phyloP scores from a whole-genome alignment of 2,329 filamentous ascomycete genomes.

The Stagonosporopsis vannaccii region DNA sequence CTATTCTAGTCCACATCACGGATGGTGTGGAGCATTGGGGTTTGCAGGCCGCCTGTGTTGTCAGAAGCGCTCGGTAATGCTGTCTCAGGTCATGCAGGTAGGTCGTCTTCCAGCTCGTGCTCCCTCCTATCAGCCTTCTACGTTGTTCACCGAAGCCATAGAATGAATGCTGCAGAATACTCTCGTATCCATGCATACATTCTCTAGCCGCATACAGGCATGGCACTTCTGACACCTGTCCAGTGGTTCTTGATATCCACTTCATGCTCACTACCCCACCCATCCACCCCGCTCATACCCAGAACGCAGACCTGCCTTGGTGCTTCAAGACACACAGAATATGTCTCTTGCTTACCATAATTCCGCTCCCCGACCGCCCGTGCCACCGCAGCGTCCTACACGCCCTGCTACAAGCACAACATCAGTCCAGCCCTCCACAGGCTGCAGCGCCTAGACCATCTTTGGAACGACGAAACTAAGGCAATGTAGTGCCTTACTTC shows the following conservation, averaged over 20 bases:
- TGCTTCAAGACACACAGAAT: neutral
- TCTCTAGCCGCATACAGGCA: constrained; percentile 16
- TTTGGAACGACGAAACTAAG: constrained; percentile 12
- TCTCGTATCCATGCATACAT: constrained; percentile 5
- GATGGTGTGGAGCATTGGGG: constrained; percentile 9
- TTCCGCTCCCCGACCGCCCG: neutral
- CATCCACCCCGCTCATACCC: constrained; percentile 3
- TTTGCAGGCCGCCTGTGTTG: constrained; percentile 5
- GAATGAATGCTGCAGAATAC: constrained; percentile 2
- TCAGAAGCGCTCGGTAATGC: constrained; percentile 9
- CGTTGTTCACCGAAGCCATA: constrained; percentile 13
- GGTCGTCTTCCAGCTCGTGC: constrained; percentile 21
- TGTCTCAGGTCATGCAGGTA: constrained; percentile 10
- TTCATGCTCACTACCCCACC: neutral
- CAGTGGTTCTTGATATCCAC: constrained; percentile 8
- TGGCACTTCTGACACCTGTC: constrained; percentile 19
- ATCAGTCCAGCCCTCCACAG: constrained; percentile 2
- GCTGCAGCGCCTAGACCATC: constrained; percentile 5
- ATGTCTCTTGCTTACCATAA: neutral
- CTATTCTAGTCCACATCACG: constrained; percentile 10
- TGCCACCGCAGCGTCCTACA: constrained; percentile 12
- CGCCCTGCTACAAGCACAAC: constrained; percentile 3
- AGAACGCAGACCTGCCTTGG: neutral
- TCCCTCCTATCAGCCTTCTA: constrained; percentile 19
- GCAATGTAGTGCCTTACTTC: neutral